Percentiles rank a stretch among this genome's conserved stretches.
phyloP scores from a whole-genome alignment of 2,329 filamentous ascomycete species.

The Berkeleyomyces rouxiae region DNA sequence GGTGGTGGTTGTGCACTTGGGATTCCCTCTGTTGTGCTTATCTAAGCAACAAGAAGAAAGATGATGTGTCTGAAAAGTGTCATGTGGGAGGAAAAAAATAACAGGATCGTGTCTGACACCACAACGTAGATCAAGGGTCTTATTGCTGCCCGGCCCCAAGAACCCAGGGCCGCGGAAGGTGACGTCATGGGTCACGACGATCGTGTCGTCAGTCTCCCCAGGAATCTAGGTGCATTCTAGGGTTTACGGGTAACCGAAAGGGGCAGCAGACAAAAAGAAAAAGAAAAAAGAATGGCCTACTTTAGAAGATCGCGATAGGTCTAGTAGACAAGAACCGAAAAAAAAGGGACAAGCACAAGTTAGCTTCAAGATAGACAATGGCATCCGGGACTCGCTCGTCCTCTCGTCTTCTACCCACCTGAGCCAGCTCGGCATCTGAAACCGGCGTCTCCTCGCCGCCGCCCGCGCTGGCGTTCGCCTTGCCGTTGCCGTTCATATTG shows the following conservation, averaged over 20 bases:
- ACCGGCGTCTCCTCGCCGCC: conserved; percentile 18
- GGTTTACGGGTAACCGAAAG: neutral
- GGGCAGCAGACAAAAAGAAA: neutral
- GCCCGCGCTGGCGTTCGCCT: neutral
- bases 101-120: neutral
- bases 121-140: no score
- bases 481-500: neutral
- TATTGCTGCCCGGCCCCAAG: no score
- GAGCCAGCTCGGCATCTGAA: neutral
- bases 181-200: no score
- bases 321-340: neutral
- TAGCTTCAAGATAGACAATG: neutral
- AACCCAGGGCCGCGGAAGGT: no score
- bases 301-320: conserved; percentile 1
- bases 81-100: neutral
- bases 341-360: neutral
- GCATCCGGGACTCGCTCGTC: neutral
- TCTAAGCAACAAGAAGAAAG: no score
- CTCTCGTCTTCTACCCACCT: neutral
- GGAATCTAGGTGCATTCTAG: no score
- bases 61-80: no score
- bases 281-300: neutral
- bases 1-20: neutral
- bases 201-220: no score
- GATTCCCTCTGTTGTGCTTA: no score